Evolutionary conservation across 2,329 filamentous ascomycete genomes (phyloP).

Genomic region (Ampelomyces quisqualis): DNA sequence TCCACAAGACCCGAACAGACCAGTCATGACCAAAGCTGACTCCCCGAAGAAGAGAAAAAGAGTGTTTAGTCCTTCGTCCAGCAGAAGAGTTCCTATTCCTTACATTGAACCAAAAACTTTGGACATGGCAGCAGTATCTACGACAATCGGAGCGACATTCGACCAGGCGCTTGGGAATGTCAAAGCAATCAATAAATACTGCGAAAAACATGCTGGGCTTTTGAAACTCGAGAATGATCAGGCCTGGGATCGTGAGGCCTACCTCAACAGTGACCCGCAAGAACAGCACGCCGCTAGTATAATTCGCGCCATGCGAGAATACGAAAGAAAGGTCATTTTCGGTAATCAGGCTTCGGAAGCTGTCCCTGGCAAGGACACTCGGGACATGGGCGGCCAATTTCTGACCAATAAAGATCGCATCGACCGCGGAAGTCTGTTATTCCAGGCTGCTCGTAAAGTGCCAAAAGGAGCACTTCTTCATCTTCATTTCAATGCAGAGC

Average conservation of each 20-base stretch:
- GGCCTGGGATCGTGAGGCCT: slow-evolving; percentile 43
- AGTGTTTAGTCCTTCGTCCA: slow-evolving; percentile 20
- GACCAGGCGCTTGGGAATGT: slow-evolving; percentile 6
- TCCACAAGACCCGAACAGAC: slow-evolving; percentile 24
- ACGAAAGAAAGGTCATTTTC: slow-evolving; percentile 45
- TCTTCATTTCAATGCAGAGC: slow-evolving; percentile 76
- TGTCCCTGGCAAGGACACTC: slow-evolving; percentile 41
- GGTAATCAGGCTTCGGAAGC: slow-evolving; percentile 48
- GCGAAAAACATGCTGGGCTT: slow-evolving; percentile 24
- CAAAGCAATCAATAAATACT: slow-evolving; percentile 18
- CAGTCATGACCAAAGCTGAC: slow-evolving; percentile 34
- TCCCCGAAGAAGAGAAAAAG: slow-evolving; percentile 40
- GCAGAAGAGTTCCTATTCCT: slow-evolving; percentile 16
- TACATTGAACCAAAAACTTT: slow-evolving; percentile 8
- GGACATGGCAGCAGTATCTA: slow-evolving; percentile 3
- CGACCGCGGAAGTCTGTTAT: slow-evolving; percentile 56
- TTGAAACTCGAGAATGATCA: slow-evolving; percentile 31
- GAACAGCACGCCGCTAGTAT: slow-evolving; percentile 41
- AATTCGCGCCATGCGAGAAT: slow-evolving; percentile 44
- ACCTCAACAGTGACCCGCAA: slow-evolving; percentile 15
- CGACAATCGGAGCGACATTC: slow-evolving; percentile 5
- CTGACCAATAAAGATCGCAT: slow-evolving; percentile 49
- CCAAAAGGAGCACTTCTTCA: slow-evolving; percentile 75
- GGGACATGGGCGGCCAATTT: slow-evolving; percentile 53
- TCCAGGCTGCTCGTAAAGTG: slow-evolving; percentile 58